Evolutionary conservation across 2,329 filamentous ascomycete genomes (phyloP).

Genomic region (Ceratocystis ficicola): DNA sequence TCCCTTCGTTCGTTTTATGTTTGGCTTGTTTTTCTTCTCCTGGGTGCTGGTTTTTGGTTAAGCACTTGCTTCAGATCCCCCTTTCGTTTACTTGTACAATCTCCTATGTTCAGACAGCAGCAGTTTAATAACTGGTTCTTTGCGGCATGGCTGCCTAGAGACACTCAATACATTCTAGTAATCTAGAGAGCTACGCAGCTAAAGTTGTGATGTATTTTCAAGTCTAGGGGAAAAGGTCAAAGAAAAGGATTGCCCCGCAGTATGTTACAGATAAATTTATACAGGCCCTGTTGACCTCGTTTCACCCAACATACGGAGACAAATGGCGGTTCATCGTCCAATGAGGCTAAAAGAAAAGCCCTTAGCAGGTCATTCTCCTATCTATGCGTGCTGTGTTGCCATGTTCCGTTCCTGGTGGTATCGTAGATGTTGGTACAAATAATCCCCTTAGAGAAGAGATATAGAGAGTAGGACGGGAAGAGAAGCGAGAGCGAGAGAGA

Average conservation of each 20-base stretch:
- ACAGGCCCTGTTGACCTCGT: slow-evolving; percentile 4
- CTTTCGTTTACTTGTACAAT: slow-evolving; percentile 4
- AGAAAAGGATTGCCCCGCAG: background rate
- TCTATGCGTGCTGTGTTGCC: slow-evolving; percentile 2
- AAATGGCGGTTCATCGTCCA: background rate
- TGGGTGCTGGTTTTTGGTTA: background rate
- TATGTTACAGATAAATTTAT: slow-evolving; percentile 4
- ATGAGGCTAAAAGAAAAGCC: background rate
- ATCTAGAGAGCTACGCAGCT: background rate
- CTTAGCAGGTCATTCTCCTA: background rate
- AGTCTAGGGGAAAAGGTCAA: background rate
- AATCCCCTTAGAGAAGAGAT: background rate
- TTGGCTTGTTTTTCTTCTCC: background rate
- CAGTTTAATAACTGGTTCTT: background rate
- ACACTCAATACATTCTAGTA: background rate
- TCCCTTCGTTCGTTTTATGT: background rate
- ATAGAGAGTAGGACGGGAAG: background rate
- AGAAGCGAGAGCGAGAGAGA: background rate
- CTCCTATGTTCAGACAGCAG: slow-evolving; percentile 6
- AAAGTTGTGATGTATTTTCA: background rate
- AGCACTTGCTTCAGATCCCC: slow-evolving; percentile 8
- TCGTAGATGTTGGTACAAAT: slow-evolving; percentile 5
- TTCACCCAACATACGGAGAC: background rate
- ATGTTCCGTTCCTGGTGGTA: slow-evolving; percentile 6
- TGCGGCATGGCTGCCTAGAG: background rate